Evolutionary conservation across 306 rosid species (phyloP), one percentile per base, ranked within the genome.

Genomic region (Hippophae rhamnoides): DNA sequence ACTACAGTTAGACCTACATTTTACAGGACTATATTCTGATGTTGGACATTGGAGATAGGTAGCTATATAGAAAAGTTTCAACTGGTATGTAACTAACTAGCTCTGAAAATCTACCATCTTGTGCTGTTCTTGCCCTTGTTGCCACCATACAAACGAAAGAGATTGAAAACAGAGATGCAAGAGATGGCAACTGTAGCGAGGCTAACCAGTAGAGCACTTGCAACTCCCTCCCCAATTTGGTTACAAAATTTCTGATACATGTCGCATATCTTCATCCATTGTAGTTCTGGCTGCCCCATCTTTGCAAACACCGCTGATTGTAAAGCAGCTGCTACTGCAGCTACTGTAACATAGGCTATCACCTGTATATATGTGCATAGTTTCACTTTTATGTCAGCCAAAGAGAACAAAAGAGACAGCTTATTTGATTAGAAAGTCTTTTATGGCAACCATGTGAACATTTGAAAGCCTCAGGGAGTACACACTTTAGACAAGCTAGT

Each of bases 221-320:
- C 95, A 7, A 92, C 52, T 61, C 96, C 98, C 72, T 85, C 93
- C 55, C 85, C 89, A 5, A 78, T 87, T 77, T 85, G 95, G 76
- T 81, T 85, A 70, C 96, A 92, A 71, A 87, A 92, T 67, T 87
- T 85, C 57, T 79, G 87, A 73, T 87, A 87, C 84, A 87, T 74
- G 63, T 79, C 55, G 69, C 95, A 87, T 63, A 75, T 52, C 64
- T 74, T 73, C 83, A 87, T 83, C 96, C 95, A 92, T 47, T 92
- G 95, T 50, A 92, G 58, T 70, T 92, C 96, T 48, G 74, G 65
- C 56, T 92, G 93, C 52, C 98, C 96, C 66, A 76, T 44, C 84
- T 82, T 92, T n/a, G 88, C 84, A 42, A 92, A 51, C 54, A 67
- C 76, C 0, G 96, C 76, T 0, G 95, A 85, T 63, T 87, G 89